Percentiles rank a stretch among this genome's conserved stretches.
Conservation (phyloP, 2,329 filamentous ascomycete genomes). For the Aureobasidium musti region DNA sequence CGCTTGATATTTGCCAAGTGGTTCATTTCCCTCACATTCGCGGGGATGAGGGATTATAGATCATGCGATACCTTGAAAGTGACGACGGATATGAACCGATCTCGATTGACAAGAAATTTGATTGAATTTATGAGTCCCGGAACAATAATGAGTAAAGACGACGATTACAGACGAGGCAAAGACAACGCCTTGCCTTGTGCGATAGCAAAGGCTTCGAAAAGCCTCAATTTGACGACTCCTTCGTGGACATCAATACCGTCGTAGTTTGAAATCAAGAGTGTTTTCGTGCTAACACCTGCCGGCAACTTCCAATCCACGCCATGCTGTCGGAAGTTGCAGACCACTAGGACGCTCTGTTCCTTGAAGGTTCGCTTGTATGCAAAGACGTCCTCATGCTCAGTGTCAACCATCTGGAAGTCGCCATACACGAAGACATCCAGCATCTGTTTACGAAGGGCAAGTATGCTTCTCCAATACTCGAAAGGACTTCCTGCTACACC, state of each 20-base stretch:
- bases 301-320: neutral
- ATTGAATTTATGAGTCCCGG: no score
- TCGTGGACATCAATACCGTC: neutral
- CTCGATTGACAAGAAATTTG: no score
- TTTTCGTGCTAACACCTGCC: neutral
- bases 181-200: neutral
- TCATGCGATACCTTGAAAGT: no score
- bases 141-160: no score
- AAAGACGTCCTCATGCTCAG: conserved; percentile 14
- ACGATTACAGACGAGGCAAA: neutral
- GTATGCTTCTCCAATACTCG: conserved; percentile 56
- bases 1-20: no score
- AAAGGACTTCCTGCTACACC: conserved; percentile 60
- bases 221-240: neutral
- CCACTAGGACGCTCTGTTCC: neutral
- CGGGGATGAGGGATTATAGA: no score
- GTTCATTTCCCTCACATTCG: no score
- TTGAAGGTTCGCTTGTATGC: neutral
- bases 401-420: conserved; percentile 30
- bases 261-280: neutral
- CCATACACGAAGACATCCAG: conserved; percentile 36
- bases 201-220: conserved; percentile 7
- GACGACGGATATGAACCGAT: no score
- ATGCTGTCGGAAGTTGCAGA: conserved; percentile 9
- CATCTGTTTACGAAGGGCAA: conserved; percentile 34